Base-by-base conservation (phyloP, 225 moss, liverwort and hornwort species). In the Straminergon stramineum region DNA sequence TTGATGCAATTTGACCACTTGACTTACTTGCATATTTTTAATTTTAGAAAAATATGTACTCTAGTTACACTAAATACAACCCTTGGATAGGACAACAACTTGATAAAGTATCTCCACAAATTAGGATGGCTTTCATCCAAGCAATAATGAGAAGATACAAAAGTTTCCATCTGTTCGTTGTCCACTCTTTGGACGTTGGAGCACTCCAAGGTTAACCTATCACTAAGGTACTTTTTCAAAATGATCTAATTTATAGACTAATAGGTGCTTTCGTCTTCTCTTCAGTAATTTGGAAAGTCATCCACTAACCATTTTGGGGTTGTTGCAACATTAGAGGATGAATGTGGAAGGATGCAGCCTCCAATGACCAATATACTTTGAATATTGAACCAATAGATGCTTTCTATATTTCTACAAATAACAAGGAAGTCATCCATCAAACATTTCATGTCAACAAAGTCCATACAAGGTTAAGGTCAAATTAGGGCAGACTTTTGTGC, bases 381-480 rank as follows among this genome's bases (percentile, higher is more conserved):
- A 73, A 27, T 43, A 27, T 43, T 27, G 5, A 27, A 31, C 23
- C 30, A 18, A 6, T 11, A 48, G 2, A 22, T 75, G 51, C 7
- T 51, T 31, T 75, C 2, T 75, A 13, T 32, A 8, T 75, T 7
- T 75, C 7, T 12, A 20, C 0, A 13, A 0, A 7, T 1, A 75
- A 12, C 7, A 32, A 12, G 1, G 5, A 75, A 51, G 31, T 27
- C 32, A 51, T 51, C 13, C 11, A 51, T 31, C 0, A 0, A 1
- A 41, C 28, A 74, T 74, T 74, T 74, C 10, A 74, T 2, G 0
- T 74, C 0, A 0, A 0, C 8, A 74, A 45, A 5, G 3, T 73
- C 10, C 1, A 24, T 8, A 6, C 9, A 5, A 4, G 5, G 8
- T 24, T 5, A 2, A 78, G 7, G 37, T 5, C 15, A 15, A 24